These are phyloP conservation scores for Heterobasidion parviporum DNA, from an alignment of 1,284 basidiomycete species.

Conservation along the genomic window DNA sequence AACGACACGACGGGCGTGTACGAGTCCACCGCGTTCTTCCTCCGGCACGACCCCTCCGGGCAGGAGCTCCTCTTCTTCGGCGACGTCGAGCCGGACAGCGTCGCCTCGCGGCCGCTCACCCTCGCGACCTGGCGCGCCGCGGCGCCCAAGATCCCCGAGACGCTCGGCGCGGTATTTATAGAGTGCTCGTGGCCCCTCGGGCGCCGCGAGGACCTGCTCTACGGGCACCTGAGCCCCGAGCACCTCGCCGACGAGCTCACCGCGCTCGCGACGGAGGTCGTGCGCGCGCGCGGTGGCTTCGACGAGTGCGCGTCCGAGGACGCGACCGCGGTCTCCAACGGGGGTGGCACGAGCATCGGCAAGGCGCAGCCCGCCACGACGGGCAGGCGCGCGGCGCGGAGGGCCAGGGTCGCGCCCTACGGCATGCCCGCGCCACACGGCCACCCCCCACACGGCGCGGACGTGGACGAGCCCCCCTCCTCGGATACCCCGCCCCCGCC, in stretches of 20 bases:
- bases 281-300: conserved; percentile 26
- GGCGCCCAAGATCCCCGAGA: conserved; percentile 57
- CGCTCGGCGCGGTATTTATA: conserved; percentile 65
- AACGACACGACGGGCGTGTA: conserved; percentile 41
- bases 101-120: conserved; percentile 49
- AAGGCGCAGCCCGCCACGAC: background rate
- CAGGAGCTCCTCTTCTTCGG: conserved; percentile 79
- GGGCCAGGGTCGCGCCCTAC: no score
- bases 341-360: background rate
- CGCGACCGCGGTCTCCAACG: background rate
- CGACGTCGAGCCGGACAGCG: conserved; percentile 71
- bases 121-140: conserved; percentile 63
- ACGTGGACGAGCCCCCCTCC: background rate
- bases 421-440: no score
- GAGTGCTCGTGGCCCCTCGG: conserved; percentile 77
- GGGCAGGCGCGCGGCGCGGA: no score
- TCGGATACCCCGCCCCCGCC: background rate
- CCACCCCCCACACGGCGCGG: no score
- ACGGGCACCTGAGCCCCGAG: conserved; percentile 70
- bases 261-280: conserved; percentile 56
- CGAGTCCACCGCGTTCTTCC: conserved; percentile 68
- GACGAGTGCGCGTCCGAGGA: background rate
- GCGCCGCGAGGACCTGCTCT: conserved; percentile 51
- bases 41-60: conserved; percentile 48
- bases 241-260: conserved; percentile 63